These are phyloP conservation scores for Symmetrospora coprosmae DNA, from an alignment of 768 basidiomycete genomes.

Conservation along the genomic window DNA sequence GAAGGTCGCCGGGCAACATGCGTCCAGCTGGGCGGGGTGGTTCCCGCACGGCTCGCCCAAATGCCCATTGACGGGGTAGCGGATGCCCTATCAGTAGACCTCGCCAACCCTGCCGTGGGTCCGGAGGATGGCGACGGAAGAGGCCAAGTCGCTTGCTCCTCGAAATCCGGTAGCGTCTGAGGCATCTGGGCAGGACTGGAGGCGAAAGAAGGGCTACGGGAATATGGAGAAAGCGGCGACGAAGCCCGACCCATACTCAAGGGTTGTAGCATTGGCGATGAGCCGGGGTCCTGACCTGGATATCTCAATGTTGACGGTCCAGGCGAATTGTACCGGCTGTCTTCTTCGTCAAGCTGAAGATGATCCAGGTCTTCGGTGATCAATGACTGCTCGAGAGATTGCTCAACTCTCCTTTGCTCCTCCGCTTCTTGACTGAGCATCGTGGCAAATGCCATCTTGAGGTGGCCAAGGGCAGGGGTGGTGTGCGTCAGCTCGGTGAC, in stretches of 20 bases:
- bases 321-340: too few species aligned
- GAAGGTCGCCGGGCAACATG: background rate
- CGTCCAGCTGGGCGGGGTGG: too few species aligned
- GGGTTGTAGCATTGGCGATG: too few species aligned
- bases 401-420: background rate
- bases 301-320: too few species aligned
- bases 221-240: too few species aligned
- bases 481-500: background rate
- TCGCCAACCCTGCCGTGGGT: too few species aligned
- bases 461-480: background rate
- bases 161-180: background rate
- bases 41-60: too few species aligned
- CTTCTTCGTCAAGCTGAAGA: constrained; percentile 14
- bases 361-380: constrained; percentile 1
- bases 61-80: too few species aligned
- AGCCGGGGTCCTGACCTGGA: too few species aligned
- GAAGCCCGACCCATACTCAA: too few species aligned
- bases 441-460: constrained; percentile 7
- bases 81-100: too few species aligned
- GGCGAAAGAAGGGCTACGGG: constrained; percentile 9
- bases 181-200: background rate
- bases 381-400: background rate
- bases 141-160: constrained; percentile 14
- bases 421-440: constrained; percentile 25
- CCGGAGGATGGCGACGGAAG: constrained; percentile 7